Base-by-base conservation (phyloP, 371 early-diverging fungal genomes). In the Apophysomyces elegans region DNA sequence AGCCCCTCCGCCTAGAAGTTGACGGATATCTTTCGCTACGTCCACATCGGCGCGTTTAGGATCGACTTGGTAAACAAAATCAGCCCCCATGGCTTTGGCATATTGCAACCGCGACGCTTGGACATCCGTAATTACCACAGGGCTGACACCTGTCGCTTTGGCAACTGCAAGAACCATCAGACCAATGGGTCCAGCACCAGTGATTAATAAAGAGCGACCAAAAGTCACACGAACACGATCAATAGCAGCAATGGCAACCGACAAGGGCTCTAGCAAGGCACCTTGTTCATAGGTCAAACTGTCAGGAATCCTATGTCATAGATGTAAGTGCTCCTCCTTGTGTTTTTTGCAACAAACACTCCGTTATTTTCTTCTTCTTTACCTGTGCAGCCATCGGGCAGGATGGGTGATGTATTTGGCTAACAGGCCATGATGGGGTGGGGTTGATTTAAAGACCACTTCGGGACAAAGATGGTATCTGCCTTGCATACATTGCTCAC, bases 131-230 rank as follows among this genome's bases (percentile, higher is more conserved):
- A 80, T 72, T 8, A 67, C 69, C 16, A 80, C 70, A 6, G 78
- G 81, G 63, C 74, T 65, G 2, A 78, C 70, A 46, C 81, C 81
- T 26, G 73, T 70, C 1, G 78, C 78, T 50, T 74, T 74, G 14
- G 78, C 78, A 37, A 78, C 72, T 32, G 81, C 81, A 39, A 78
- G 61, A 5, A 80, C 76, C 44, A 80, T 71, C 14, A 80, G 63
- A 26, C 81, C 81, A 71, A 80, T 78, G 35, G 81, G 78, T 2
- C 81, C 81, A 65, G 73, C 67, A n/a, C 81, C 81, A n/a, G 76
- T 72, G 26, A 80, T 70, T 26, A 80, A 41, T 26, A 80, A 59
- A 11, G 81, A 80, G 12, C 65, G 65, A 13, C 81, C 81, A 56
- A 78, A 78, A n/a, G 70, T 67, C 1, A 64, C 81, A 59, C 75